Conservation (phyloP, 805 yeast species). For the Helenozyma baotianmanensis region DNA sequence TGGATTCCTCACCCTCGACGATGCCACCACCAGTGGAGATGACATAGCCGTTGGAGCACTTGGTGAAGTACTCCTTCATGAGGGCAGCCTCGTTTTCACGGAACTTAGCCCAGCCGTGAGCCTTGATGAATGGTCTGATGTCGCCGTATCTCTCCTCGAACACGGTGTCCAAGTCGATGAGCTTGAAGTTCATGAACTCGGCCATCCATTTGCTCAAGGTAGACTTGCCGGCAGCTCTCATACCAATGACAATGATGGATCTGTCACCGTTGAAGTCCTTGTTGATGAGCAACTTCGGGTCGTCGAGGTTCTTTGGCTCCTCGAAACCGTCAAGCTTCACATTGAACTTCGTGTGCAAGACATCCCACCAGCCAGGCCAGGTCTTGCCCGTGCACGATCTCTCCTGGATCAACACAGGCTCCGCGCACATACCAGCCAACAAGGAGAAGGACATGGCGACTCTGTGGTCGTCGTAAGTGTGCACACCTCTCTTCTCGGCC, state of each 20-base stretch:
- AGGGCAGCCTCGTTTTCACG: constrained; percentile 61
- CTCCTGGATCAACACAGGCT: constrained; percentile 71
- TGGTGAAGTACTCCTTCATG: constrained; percentile 45
- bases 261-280: constrained; percentile 37
- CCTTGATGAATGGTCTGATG: constrained; percentile 58
- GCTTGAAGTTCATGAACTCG: constrained; percentile 56
- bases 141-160: constrained; percentile 55
- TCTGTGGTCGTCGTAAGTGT: constrained; percentile 91
- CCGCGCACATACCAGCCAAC: constrained; percentile 65
- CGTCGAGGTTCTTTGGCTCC: constrained; percentile 16
- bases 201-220: constrained; percentile 81
- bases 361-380: constrained; percentile 99
- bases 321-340: constrained; percentile 71
- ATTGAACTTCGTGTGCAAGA: constrained; percentile 63
- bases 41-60: constrained; percentile 49
- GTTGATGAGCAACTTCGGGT: constrained; percentile 15
- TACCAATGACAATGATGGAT: constrained; percentile 81
- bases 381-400: constrained; percentile 94
- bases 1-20: constrained; percentile 70
- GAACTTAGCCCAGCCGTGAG: constrained; percentile 84
- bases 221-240: constrained; percentile 97
- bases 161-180: constrained; percentile 71
- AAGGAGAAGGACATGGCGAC: constrained; percentile 97
- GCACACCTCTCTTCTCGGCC: constrained; percentile 50
- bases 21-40: constrained; percentile 97